Base-by-base conservation (phyloP, 768 basidiomycete genomes). In the Tulasnella sp. region DNA sequence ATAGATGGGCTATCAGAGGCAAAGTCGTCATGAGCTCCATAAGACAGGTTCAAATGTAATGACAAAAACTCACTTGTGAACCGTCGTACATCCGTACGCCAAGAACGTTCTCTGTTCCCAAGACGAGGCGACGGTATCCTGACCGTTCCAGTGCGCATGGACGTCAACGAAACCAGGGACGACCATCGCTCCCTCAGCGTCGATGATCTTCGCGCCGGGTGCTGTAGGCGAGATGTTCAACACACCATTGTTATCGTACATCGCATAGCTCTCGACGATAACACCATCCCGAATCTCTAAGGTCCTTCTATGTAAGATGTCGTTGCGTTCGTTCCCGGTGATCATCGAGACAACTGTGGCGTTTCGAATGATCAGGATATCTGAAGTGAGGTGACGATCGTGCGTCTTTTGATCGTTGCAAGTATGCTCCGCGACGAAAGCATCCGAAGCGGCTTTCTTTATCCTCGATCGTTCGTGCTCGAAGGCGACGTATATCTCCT, bases 21-120 rank as follows among this genome's bases (percentile, higher is more conserved):
- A 43, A 43, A 60, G 29, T 41, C 21, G 30, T n/a, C 21, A 24
- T n/a, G n/a, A n/a, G n/a, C n/a, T n/a, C n/a, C n/a, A n/a, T 53
- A 4, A 12, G 2, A 53, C 10, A 10, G 24, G 46, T n/a, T n/a
- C n/a, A n/a, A n/a, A n/a, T n/a, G n/a, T n/a, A n/a, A 4, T 46
- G 15, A 53, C n/a, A n/a, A 25, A 25, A 11, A 70, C 75, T 59
- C 62, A 86, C 84, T 87, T 87, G 73, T 86, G 85, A 59, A 86
- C 64, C 1, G 85, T 86, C 1, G 85, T 87, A 3, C 87, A 78
- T 21, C 85, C 85, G 64, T 84, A 86, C 0, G 84, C 82, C 29
- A 87, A 74, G 78, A 86, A 85, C 0, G 83, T 79, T 66, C 83
- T 76, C 73, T 84, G 73, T 65, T 87, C 84, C 84, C 85, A 87